A percentile compares a stretch with the other conserved stretches of the same genome.
These are phyloP conservation scores for Protomyces lactucae-debilis DNA, from an alignment of 1,139 yeast genomes.

Conservation along the genomic window DNA sequence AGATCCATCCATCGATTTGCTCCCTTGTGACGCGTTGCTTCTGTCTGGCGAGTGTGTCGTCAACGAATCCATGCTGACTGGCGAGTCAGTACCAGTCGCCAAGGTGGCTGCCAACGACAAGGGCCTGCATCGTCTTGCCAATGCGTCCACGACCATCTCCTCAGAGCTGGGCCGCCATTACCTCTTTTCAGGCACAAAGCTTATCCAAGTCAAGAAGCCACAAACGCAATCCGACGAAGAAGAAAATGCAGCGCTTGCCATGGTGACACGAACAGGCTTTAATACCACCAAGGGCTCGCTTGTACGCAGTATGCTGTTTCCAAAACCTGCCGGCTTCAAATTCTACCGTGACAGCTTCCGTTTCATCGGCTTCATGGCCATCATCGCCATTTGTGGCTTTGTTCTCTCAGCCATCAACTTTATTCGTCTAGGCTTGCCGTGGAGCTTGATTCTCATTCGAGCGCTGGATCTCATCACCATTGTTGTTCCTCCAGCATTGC, in stretches of 20 bases:
- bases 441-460: constrained; percentile 58
- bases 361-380: constrained; percentile 89
- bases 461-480: constrained; percentile 92
- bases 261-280: constrained; percentile 86
- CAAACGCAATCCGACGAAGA: constrained; percentile 44
- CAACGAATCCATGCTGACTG: constrained; percentile 93
- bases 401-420: constrained; percentile 77
- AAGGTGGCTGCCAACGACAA: constrained; percentile 65
- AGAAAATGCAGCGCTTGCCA: constrained; percentile 69
- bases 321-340: constrained; percentile 89
- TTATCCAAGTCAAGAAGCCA: constrained; percentile 71
- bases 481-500: constrained; percentile 97
- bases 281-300: constrained; percentile 94
- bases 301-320: constrained; percentile 91
- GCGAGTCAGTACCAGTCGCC: constrained; percentile 95
- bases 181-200: constrained; percentile 80
- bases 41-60: constrained; percentile 89
- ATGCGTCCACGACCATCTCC: constrained; percentile 48
- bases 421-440: constrained; percentile 54
- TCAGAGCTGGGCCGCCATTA: constrained; percentile 66
- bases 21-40: constrained; percentile 87
- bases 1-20: constrained; percentile 65
- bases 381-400: constrained; percentile 81
- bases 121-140: constrained; percentile 52
- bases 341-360: constrained; percentile 91